Evolutionary conservation across 805 yeast species (phyloP), one percentile per base, ranked within the genome.

Genomic region (Pichia ethanolica): DNA sequence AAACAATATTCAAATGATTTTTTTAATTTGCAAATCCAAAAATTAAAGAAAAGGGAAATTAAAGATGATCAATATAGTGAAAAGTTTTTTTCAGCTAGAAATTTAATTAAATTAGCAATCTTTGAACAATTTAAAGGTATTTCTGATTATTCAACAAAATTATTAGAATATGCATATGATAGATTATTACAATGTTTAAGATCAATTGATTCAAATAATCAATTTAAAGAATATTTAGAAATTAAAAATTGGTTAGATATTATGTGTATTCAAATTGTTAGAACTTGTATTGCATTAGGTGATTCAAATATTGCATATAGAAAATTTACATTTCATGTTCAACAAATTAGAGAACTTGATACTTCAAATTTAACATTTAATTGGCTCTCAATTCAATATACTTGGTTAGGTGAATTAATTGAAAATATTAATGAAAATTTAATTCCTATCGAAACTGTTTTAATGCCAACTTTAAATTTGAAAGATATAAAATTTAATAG

Each of bases 321-420:
- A 51, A 84, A 81, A 60, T 88, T 86, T 60, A 73, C 73, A 37
- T 71, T 77, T 20, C 96, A 88, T 66, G 59, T 85, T 1, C 72
- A 72, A 34, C 76, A 75, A 44, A 78, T 83, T 1, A 55, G 71
- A 8, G 47, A 42, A 11, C 12, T 49, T 7, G 43, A 46, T 42
- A 3, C 3, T 3, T 3, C 4, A 1, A 33, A 41, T 25, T 39
- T 35, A 20, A 39, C 37, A 5, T 26, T 20, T 28, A 62, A 71
- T 39, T 86, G 95, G 95, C 57, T 73, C 10, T 74, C 82, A 0
- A 59, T 67, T n/a, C 95, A 86, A 59, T 75, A 78, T 54, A 74
- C 78, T 39, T 77, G 85, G 81, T 66, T 86, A 11, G 88, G 85
- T 0, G 78, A 82, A 49, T 61, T 84, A 14, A 65, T 81, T 46